Evolutionary conservation across 768 basidiomycete species (phyloP).

Genomic region (Termitomyces sp.): DNA sequence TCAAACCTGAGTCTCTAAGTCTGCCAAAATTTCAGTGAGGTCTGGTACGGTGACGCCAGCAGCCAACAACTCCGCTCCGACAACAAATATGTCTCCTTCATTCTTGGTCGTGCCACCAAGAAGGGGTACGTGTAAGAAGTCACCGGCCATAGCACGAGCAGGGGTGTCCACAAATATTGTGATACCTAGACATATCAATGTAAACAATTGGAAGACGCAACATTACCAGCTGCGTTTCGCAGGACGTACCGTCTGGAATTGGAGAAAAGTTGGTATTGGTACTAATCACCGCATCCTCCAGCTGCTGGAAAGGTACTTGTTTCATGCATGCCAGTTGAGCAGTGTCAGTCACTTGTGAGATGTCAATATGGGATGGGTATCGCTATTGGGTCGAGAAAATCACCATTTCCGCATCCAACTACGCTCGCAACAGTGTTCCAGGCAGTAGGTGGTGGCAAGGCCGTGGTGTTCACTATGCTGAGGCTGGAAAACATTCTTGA

Average conservation of each 20-base stretch:
- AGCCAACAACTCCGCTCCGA: slow-evolving; percentile 22
- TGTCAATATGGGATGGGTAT: not conserved
- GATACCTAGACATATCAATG: slow-evolving; percentile 19
- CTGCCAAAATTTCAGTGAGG: slow-evolving; percentile 25
- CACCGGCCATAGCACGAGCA: slow-evolving; percentile 15
- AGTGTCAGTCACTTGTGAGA: slow-evolving; percentile 16
- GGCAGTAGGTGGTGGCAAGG: slow-evolving; percentile 10
- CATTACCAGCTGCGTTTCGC: not conserved
- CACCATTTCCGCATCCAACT: slow-evolving; percentile 33
- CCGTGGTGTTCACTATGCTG: slow-evolving; percentile 4
- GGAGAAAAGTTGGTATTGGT: slow-evolving; percentile 24
- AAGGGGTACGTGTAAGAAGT: slow-evolving; percentile 18
- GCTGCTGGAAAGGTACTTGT: slow-evolving; percentile 22
- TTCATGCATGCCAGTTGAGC: slow-evolving; percentile 36
- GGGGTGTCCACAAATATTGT: slow-evolving; percentile 29
- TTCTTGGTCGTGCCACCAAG: slow-evolving; percentile 26
- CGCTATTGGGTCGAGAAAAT: not conserved
- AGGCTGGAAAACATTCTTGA: slow-evolving; percentile 1
- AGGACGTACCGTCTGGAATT: slow-evolving; percentile 27
- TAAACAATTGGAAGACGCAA: not conserved
- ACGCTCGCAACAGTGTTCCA: slow-evolving; percentile 29
- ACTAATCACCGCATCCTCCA: slow-evolving; percentile 30
- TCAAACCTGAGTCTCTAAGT: slow-evolving; percentile 28
- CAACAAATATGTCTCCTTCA: slow-evolving; percentile 33
- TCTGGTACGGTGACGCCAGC: slow-evolving; percentile 24